Conservation (phyloP, 2,329 filamentous ascomycete genomes). For the Massarina eburnea region DNA sequence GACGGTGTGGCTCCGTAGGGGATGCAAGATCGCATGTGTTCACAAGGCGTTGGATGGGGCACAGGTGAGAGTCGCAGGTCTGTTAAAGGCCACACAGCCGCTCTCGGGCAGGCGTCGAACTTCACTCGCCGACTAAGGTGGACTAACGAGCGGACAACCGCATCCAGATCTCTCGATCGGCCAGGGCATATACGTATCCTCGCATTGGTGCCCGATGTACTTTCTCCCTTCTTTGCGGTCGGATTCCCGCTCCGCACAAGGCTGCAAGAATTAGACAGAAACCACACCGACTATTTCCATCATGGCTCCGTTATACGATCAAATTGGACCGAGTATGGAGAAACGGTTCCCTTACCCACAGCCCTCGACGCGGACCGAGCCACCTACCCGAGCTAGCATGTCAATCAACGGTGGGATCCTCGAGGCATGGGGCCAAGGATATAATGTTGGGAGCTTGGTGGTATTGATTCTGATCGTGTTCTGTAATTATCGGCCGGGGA, state of each 20-base stretch:
- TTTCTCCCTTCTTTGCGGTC: not conserved
- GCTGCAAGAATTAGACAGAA: not conserved
- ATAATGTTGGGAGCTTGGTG: conserved; percentile 37
- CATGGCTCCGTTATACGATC: conserved; percentile 27
- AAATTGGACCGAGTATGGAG: conserved; percentile 11
- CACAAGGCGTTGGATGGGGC: no score
- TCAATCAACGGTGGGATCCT: conserved; percentile 31
- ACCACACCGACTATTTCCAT: not conserved
- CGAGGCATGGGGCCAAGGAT: conserved; percentile 42
- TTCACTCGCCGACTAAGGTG: no score
- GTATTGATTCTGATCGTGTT: conserved; percentile 40
- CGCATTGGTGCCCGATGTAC: not conserved
- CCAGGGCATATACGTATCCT: no score
- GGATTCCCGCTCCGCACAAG: not conserved
- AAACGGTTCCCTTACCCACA: conserved; percentile 20
- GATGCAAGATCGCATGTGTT: no score
- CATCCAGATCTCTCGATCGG: no score
- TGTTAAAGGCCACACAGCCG: no score
- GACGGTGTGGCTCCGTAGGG: no score
- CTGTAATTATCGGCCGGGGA: conserved; percentile 39
- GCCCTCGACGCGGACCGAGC: conserved; percentile 26
- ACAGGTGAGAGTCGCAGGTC: no score
- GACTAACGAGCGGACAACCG: no score
- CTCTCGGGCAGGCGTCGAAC: no score
- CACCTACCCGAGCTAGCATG: conserved; percentile 29